Base-by-base conservation (phyloP, 306 rosid species). In the Pachyrhizus erosus region DNA sequence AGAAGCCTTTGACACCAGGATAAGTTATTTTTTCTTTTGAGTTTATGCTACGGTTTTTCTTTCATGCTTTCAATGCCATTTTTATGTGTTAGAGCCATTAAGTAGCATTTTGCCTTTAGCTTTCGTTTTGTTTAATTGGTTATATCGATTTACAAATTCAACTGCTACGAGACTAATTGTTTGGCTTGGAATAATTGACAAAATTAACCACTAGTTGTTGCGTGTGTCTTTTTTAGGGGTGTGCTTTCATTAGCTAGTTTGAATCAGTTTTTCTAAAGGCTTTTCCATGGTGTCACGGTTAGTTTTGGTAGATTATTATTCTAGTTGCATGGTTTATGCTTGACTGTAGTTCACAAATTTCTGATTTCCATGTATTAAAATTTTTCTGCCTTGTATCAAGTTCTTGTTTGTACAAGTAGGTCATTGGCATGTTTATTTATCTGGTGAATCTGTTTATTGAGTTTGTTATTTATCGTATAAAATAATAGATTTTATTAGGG, bases 181-280 rank as follows among this genome's bases (percentile, higher is more conserved):
- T n/a, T n/a, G n/a, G n/a, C n/a, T n/a, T n/a, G n/a, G n/a, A n/a
- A n/a, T n/a, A n/a, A 64, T 57, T 45, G 55, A 15, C 2, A 21
- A 57, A 23, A 9, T 57, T 24, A 10, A 21, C 33, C 9, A 23
- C 15, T 10, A 23, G 64, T 9, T 57, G 33, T 55, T 11, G 8
- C 64, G 1, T 57, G 4, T 11, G 29, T 54, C 23, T 57, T n/a
- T 57, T 57, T 26, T 61, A 26, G 55, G 68, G 73, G 14, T 29
- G 21, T 70, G 57, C 12, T 23, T 45, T 74, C 49, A 61, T 74
- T 42, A 69, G 84, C 61, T 68, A 54, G 82, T 48, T 83, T 40
- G 75, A 52, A 51, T 45, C 34, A 0, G 65, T 48, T 67, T 54
- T 23, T 69, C 31, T 43, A 27, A 78, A 67, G 64, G 54, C 17